Evolutionary conservation across 2,329 filamentous ascomycete genomes (phyloP), one percentile per base, ranked within the genome.

Genomic region (Leptographium wingfieldii): DNA sequence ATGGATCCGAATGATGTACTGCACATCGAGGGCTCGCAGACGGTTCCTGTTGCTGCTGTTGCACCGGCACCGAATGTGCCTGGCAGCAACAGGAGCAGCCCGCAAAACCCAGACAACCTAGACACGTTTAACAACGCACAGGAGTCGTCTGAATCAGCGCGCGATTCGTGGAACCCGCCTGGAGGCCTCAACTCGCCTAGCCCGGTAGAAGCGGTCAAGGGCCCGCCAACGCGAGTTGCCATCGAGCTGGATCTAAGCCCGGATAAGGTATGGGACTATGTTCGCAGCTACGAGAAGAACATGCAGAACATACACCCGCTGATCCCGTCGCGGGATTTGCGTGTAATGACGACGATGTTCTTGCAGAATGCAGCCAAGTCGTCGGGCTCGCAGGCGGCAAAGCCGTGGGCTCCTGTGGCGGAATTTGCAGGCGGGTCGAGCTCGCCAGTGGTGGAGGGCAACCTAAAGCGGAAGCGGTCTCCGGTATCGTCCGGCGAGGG

Each of bases 221-320:
- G 69, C 62, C 70, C 53, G 70, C 77, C 72, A 54, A 70, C 71
- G 55, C 70, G 55, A 68, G 60, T 67, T 69, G 59, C 52, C 67
- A 5, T 74, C 79, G 79, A 77, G 54, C 79, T 81, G 2, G 80
- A 85, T 65, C 80, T 84, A 62, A 75, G 74, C 5, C 73, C 77
- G 57, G 62, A 66, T 0, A 79, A 72, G 40, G 80, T 86, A 0
- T 76, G 74, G 72, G 66, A 66, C 48, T 81, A 84, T 61, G 80
- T 84, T 12, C 66, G 76, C 49, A 80, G 77, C 64, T 86, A 83
- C 69, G 78, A 82, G 68, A 73, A 79, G 0, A 76, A 85, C 65
- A 83, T 86, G 38, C 76, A 86, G 57, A 84, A 79, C 64, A 83
- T 86, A 79, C 83, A 86, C 63, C 83, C 83, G 6, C 79, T 86